Percentiles rank a stretch among this genome's conserved stretches.
Evolutionary conservation across 192 early-diverging fungal genomes (phyloP).

Genomic region (Cladochytrium replicatum): DNA sequence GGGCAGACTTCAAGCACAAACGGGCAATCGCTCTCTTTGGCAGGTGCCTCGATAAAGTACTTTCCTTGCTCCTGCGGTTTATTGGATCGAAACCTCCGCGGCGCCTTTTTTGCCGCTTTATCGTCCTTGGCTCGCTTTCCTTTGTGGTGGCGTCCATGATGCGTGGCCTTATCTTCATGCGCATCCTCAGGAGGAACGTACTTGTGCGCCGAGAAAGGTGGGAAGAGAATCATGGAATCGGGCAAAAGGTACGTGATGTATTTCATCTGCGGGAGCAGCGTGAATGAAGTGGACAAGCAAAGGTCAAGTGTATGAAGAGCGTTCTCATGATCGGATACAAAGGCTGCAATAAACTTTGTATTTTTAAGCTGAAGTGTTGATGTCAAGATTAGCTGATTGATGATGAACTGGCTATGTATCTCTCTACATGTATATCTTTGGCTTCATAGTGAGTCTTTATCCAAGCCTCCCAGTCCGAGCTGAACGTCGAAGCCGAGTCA

Average conservation of each 20-base stretch:
- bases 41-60: slow-evolving; percentile 29
- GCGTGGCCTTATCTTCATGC: not conserved
- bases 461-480: slow-evolving; percentile 30
- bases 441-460: slow-evolving; percentile 20
- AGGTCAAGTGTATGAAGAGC: slow-evolving; percentile 21
- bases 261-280: slow-evolving; percentile 17
- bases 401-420: not conserved
- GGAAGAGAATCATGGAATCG: slow-evolving; percentile 26
- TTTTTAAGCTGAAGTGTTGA: slow-evolving; percentile 25
- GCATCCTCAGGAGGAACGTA: slow-evolving; percentile 2
- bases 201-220: slow-evolving; percentile 26
- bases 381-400: not conserved
- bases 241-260: slow-evolving; percentile 38
- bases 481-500: slow-evolving; percentile 1
- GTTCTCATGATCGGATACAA: slow-evolving; percentile 22
- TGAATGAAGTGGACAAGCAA: slow-evolving; percentile 18
- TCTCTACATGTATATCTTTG: slow-evolving; percentile 23
- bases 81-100: not conserved
- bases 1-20: slow-evolving; percentile 28
- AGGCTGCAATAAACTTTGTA: slow-evolving; percentile 34
- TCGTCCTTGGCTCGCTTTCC: not conserved
- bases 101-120: slow-evolving; percentile 2
- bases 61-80: not conserved
- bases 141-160: not conserved
- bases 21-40: slow-evolving; percentile 11